These are phyloP conservation scores for Trypanosomatidae sp. DNA, from an alignment of 208 protist species.

Conservation along the genomic window DNA sequence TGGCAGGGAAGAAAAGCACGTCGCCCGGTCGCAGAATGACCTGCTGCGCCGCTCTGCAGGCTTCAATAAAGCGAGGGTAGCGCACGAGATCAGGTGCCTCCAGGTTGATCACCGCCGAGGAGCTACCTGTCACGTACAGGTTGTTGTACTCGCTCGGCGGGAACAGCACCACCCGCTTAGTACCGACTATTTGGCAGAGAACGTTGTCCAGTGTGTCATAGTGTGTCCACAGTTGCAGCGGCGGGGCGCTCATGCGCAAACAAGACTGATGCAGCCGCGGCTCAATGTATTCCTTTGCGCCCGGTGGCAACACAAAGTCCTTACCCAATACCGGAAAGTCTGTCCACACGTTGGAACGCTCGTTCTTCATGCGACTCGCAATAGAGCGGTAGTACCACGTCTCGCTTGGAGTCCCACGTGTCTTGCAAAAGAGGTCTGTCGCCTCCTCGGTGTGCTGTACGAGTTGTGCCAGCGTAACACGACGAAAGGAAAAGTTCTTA, in stretches of 20 bases:
- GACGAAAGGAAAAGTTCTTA: slow-evolving; percentile 89
- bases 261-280: slow-evolving; percentile 83
- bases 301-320: slow-evolving; percentile 76
- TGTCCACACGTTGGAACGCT: slow-evolving; percentile 79
- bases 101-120: slow-evolving; percentile 83
- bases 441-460: slow-evolving; percentile 58
- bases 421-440: slow-evolving; percentile 12
- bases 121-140: slow-evolving; percentile 90
- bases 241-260: slow-evolving; percentile 85
- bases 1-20: slow-evolving; percentile 93
- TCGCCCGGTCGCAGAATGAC: slow-evolving; percentile 89
- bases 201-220: slow-evolving; percentile 95
- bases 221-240: slow-evolving; percentile 93
- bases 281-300: slow-evolving; percentile 42
- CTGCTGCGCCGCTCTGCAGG: slow-evolving; percentile 64
- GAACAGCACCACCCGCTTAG: slow-evolving; percentile 90
- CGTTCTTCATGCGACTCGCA: slow-evolving; percentile 82
- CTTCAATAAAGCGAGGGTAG: slow-evolving; percentile 85
- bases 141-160: slow-evolving; percentile 86
- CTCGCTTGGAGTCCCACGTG: slow-evolving; percentile 28
- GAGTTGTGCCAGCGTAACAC: slow-evolving; percentile 70
- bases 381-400: slow-evolving; percentile 89
- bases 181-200: slow-evolving; percentile 90
- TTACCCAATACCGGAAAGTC: slow-evolving; percentile 68
- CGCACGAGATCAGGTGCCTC: slow-evolving; percentile 68